Evolutionary conservation across 345 rosid species (phyloP), one percentile per base, ranked within the genome.

Genomic region (Eucalyptus coolabah): DNA sequence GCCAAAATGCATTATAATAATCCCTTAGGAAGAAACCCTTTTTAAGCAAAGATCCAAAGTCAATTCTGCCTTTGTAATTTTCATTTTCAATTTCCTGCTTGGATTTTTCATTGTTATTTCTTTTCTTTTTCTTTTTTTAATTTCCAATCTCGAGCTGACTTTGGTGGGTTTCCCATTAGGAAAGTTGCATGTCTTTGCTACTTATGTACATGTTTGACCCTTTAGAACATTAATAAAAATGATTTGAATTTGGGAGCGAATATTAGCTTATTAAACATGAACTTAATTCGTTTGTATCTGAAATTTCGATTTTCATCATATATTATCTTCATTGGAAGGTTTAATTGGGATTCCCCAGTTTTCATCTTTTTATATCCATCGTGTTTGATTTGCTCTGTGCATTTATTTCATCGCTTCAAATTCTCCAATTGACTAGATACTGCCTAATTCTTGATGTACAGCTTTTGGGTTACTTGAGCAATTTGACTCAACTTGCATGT

Each of bases 1-100:
- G 95, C 51, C 92, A 93, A 30, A 49, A 53, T 28, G 91, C 89
- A 40, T 92, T 87, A 50, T 12, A 2, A 26, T 59, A 6, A 69
- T 8, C 42, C 17, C 44, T 12, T 5, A 47, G 24, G 42, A 88
- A 44, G 24, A 51, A 51, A 45, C 30, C 47, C 7, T 8, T 21
- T 54, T 65, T n/a, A 28, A 47, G 12, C 24, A 45, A 26, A 44
- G 60, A 45, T 65, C 9, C 1, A 28, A 26, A 65, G 26, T 34
- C 12, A 5, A n/a, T 65, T 69, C 23, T n/a, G 8, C 17, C 28
- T 90, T 88, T 51, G 50, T 60, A 11, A 47, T 50, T 24, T 54
- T 54, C 3, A 8, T 54, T 32, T 49, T 63, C 18, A 18, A 7
- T 86, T 50, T 69, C 87, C 10, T 28, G n/a, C 28, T 65, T 40